Evolutionary conservation across 345 rosid species (phyloP).

Genomic region (Melaleuca quinquenervia): DNA sequence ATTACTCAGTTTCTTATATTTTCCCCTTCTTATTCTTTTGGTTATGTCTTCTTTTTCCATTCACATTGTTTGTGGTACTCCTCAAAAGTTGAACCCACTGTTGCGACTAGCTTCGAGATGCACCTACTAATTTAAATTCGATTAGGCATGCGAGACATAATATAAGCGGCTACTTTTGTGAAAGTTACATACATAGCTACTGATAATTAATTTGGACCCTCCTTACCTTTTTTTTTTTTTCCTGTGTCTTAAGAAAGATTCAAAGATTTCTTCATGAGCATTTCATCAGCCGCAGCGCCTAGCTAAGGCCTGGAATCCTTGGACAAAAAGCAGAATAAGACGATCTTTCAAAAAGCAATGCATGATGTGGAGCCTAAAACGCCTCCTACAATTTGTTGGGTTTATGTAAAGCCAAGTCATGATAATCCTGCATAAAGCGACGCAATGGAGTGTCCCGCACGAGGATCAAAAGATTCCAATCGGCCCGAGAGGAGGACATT

Average conservation of each 20-base stretch:
- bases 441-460: not conserved
- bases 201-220: no score
- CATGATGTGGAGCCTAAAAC: not conserved
- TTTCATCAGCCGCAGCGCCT: not conserved
- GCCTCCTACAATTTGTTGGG: not conserved
- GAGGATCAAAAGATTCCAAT: not conserved
- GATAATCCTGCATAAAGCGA: not conserved
- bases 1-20: not conserved
- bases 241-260: not conserved
- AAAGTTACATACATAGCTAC: not conserved
- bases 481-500: not conserved
- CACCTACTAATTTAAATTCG: not conserved
- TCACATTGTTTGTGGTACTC: not conserved
- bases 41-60: not conserved
- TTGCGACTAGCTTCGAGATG: not conserved
- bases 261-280: not conserved
- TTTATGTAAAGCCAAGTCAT: not conserved
- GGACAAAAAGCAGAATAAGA: not conserved
- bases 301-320: not conserved
- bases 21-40: not conserved
- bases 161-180: not conserved
- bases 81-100: slow-evolving; percentile 30
- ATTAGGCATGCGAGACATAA: not conserved
- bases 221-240: not conserved
- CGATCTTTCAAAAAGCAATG: not conserved